phyloP scores from a whole-genome alignment of 305 asterid genomes.

The Solanum aculeatissimum region DNA sequence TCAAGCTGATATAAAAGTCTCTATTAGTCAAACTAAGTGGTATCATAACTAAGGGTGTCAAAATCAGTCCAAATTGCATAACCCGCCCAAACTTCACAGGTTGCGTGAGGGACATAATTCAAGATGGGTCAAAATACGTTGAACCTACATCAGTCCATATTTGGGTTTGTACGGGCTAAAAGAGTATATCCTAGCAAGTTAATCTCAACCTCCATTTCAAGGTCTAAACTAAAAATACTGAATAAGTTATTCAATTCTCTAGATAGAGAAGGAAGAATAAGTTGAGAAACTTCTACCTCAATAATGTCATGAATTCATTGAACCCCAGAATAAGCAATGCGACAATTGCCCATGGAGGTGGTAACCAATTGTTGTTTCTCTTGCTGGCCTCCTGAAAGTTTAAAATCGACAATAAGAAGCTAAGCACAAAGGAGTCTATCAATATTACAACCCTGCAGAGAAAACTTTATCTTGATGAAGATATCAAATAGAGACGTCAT shows the following conservation, averaged over 20 bases:
- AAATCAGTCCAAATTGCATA: neutral
- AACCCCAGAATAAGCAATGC: slow-evolving; percentile 88
- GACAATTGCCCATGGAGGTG: slow-evolving; percentile 97
- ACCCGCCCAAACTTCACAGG: neutral
- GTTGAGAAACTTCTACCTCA: slow-evolving; percentile 24
- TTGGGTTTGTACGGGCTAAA: neutral
- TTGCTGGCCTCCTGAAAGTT: slow-evolving; percentile 76
- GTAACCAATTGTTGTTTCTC: slow-evolving; percentile 94
- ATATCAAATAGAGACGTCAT: neutral
- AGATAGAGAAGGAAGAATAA: neutral
- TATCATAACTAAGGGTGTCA: neutral
- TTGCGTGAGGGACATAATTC: neutral
- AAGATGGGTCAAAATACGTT: neutral
- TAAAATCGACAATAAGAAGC: slow-evolving; percentile 2
- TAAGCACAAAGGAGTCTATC: neutral
- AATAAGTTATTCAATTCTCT: neutral
- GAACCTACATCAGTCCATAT: neutral
- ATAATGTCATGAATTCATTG: slow-evolving; percentile 96
- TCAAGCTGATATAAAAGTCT: neutral
- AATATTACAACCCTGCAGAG: neutral
- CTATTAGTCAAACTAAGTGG: neutral
- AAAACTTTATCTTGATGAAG: neutral
- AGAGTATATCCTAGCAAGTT: neutral
- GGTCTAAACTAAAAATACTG: neutral
- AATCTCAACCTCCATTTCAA: neutral